These are phyloP conservation scores for Calocybe indica DNA, from an alignment of 768 basidiomycete genomes.

Conservation along the genomic window DNA sequence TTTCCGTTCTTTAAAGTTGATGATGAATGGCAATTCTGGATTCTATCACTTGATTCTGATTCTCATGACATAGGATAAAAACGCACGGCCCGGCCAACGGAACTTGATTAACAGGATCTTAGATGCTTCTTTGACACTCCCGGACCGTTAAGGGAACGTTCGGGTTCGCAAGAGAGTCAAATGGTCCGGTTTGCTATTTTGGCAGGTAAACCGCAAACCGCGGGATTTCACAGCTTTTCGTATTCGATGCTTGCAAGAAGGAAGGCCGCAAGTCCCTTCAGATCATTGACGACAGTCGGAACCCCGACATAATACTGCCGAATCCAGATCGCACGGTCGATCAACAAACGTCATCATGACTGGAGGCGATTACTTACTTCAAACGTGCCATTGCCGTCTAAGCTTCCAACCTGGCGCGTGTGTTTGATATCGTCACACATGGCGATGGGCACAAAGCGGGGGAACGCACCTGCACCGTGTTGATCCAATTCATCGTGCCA, in stretches of 20 bases:
- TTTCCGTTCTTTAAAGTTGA: too few species aligned
- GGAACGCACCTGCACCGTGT: conserved; percentile 7
- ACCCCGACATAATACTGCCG: conserved; percentile 11
- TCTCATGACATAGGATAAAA: too few species aligned
- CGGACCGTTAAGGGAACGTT: conserved; percentile 3
- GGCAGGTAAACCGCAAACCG: too few species aligned
- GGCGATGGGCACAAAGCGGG: neutral
- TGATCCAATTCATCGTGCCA: conserved; percentile 30
- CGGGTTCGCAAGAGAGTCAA: too few species aligned
- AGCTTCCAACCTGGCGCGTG: conserved; percentile 6
- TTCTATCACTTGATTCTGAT: too few species aligned
- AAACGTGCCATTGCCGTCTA: conserved; percentile 9
- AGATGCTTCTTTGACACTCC: neutral
- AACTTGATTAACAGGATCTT: conserved; percentile 3
- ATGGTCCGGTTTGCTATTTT: too few species aligned
- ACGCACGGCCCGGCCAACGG: neutral
- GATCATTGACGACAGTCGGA: conserved; percentile 6
- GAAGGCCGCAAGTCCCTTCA: conserved; percentile 9
- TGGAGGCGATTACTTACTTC: conserved; percentile 2
- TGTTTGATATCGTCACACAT: neutral
- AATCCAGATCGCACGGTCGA: neutral
- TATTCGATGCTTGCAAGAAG: conserved; percentile 9
- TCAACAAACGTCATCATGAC: neutral
- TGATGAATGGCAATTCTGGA: too few species aligned
- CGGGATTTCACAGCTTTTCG: conserved; percentile 5